Evolutionary conservation across 1,139 yeast species (phyloP).

Genomic region (Yamadazyma dendronema): DNA sequence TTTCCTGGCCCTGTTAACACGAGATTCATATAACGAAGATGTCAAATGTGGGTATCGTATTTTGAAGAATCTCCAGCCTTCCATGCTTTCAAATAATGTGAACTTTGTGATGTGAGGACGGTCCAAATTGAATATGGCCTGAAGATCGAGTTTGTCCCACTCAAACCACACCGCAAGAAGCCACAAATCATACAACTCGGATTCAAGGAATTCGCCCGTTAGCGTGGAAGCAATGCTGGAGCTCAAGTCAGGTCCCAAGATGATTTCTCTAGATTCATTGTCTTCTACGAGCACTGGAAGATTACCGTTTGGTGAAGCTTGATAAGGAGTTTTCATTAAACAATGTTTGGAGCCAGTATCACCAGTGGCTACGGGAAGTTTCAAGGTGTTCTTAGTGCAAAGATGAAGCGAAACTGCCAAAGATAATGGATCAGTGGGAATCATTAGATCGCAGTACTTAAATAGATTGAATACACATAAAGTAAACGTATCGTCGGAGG

Average conservation of each 20-base stretch:
- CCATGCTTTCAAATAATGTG: constrained; percentile 20
- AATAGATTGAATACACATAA: constrained; percentile 43
- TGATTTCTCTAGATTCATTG: constrained; percentile 24
- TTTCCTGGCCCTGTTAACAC: constrained; percentile 15
- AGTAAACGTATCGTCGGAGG: constrained; percentile 20
- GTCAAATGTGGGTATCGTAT: constrained; percentile 25
- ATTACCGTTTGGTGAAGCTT: constrained; percentile 40
- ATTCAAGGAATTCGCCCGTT: constrained; percentile 34
- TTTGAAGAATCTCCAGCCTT: constrained; percentile 27
- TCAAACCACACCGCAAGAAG: constrained; percentile 26
- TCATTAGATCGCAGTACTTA: constrained; percentile 15
- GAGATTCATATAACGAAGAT: constrained; percentile 15
- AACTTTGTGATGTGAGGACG: constrained; percentile 18
- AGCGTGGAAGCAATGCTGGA: constrained; percentile 7
- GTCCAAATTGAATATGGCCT: constrained; percentile 20
- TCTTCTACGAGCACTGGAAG: constrained; percentile 49
- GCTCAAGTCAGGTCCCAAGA: constrained; percentile 16
- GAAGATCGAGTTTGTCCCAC: constrained; percentile 17
- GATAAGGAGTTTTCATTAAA: constrained; percentile 33
- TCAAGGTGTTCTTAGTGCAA: constrained; percentile 31
- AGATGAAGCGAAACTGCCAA: constrained; percentile 33
- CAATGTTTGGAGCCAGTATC: constrained; percentile 14
- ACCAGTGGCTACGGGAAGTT: constrained; percentile 34
- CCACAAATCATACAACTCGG: constrained; percentile 42
- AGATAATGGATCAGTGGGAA: constrained; percentile 49